Evolutionary conservation across 176 grass and related monocot genomes (phyloP).

Genomic region (Alopecurus myosuroides): DNA sequence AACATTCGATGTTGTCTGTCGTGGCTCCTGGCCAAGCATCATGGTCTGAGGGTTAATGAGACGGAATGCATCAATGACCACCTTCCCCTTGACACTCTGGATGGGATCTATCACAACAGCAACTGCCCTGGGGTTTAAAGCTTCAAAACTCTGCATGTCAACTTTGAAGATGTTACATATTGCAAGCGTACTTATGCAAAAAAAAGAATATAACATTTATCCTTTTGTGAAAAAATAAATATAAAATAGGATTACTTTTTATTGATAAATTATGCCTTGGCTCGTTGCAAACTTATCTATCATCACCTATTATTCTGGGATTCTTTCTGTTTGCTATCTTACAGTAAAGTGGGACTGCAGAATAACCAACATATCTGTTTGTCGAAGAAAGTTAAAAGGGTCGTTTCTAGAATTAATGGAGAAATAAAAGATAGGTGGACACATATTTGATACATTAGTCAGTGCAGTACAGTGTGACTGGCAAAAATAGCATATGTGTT

Average conservation of each 20-base stretch:
- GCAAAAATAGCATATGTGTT: background rate
- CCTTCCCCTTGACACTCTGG: constrained; percentile 97
- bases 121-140: constrained; percentile 92
- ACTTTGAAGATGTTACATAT: constrained; percentile 9
- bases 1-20: constrained; percentile 94
- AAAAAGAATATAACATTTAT: background rate
- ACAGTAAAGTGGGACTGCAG: background rate
- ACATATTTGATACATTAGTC: background rate
- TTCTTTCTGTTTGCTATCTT: background rate
- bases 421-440: background rate
- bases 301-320: background rate
- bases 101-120: constrained; percentile 98
- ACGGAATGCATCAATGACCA: constrained; percentile 97
- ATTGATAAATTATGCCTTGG: background rate
- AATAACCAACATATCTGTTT: background rate
- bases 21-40: constrained; percentile 98
- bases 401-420: background rate
- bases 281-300: background rate
- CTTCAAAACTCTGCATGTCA: constrained; percentile 90
- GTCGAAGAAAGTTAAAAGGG: background rate
- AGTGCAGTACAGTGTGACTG: background rate
- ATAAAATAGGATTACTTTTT: background rate
- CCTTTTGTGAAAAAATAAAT: background rate
- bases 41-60: constrained; percentile 98
- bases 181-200: background rate